Evolutionary conservation across 495 filamentous ascomycete species (phyloP), one percentile per base, ranked within the genome.

Genomic region (Extremus antarcticus): DNA sequence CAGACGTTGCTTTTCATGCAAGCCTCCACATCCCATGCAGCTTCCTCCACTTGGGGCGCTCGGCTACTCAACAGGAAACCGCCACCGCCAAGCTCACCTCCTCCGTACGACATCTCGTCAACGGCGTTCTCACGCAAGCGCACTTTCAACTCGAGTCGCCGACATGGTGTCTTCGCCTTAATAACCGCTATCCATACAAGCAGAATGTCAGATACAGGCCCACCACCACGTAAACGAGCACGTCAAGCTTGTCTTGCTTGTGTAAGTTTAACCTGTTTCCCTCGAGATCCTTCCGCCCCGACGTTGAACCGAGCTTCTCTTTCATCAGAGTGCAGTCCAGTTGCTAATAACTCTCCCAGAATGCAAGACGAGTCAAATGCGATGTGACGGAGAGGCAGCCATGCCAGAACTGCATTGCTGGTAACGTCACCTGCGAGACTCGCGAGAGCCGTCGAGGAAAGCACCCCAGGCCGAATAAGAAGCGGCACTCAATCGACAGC

Each of bases 401-500:
- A 25, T 48, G 46, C 46, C 20, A 25, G 10, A 48, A 48, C 20
- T 48, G 46, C 24, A 9, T 48, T 4, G 46, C 23, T 20, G 20
- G 11, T 17, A 25, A 23, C 17, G 46, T 48, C 10, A 15, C 19
- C 46, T 48, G 46, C 23, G 46, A 48, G 24, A 48, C 46, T 2
- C 46, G 46, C 24, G 46, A 48, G 17, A 48, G 46, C 46, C 46
- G 46, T 7, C 46, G 46, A 7, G 46, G 46, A 17, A 48, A 48
- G 23, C 46, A 48, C 17, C 46, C 46, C 3, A 3, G 46, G 46
- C 46, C 46, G 4, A 24, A 13, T 16, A 48, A 48, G 23, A 48
- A 48, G 21, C 46, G 46, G 9, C 20, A 45, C 7, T 45, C 41
- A 3, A 7, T 45, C 4, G 19, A n/a, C 17, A 45, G 41, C 19